A percentile compares a stretch with the other conserved stretches of the same genome.
phyloP scores from a whole-genome alignment of 495 filamentous ascomycete species.

The Annulohypoxylon nitens region DNA sequence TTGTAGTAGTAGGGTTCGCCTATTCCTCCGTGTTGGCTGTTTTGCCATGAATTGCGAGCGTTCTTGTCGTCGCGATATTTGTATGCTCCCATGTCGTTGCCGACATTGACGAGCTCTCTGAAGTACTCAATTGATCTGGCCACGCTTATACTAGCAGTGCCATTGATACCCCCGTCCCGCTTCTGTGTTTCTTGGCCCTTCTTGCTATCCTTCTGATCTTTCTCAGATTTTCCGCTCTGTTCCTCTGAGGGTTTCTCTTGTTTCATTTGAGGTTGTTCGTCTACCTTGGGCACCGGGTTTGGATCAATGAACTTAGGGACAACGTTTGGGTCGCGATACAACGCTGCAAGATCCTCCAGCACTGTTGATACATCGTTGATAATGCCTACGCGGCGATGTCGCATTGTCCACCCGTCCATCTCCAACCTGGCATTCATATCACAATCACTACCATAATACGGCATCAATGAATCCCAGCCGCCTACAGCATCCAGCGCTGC shows the following conservation, averaged over 20 bases:
- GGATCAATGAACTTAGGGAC: conserved; percentile 51
- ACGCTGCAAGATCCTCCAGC: conserved; percentile 56
- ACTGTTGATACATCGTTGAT: conserved; percentile 63
- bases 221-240: not conserved
- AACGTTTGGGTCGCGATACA: conserved; percentile 55
- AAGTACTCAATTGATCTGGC: conserved; percentile 53
- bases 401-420: conserved; percentile 61
- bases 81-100: conserved; percentile 56
- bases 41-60: conserved; percentile 67
- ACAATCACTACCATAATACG: conserved; percentile 72
- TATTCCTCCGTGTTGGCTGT: conserved; percentile 61
- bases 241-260: conserved; percentile 7
- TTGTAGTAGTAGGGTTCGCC: conserved; percentile 69
- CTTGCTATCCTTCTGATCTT: conserved; percentile 5
- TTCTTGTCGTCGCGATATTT: conserved; percentile 56
- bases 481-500: conserved; percentile 65
- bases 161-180: conserved; percentile 10
- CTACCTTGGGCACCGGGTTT: conserved; percentile 43
- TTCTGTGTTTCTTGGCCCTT: conserved; percentile 16
- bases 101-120: conserved; percentile 51
- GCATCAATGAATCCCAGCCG: conserved; percentile 71
- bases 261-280: conserved; percentile 22
- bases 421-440: conserved; percentile 68
- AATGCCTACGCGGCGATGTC: conserved; percentile 55
- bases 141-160: conserved; percentile 9